These are phyloP conservation scores for Xylariaceae sp. DNA, from an alignment of 2,329 filamentous ascomycete species.

Conservation along the genomic window DNA sequence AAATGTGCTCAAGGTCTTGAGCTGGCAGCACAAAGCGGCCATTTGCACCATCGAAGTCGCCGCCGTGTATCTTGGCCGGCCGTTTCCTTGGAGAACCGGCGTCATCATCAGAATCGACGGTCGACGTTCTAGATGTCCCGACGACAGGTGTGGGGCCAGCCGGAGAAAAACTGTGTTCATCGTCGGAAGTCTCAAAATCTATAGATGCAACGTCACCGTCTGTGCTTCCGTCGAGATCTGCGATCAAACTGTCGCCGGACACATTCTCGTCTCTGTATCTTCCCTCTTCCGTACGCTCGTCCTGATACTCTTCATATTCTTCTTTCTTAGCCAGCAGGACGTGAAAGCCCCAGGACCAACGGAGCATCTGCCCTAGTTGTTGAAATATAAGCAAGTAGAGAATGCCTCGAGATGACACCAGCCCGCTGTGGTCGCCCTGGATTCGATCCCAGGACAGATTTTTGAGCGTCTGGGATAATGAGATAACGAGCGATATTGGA, in stretches of 20 bases:
- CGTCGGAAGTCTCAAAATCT: conserved; percentile 35
- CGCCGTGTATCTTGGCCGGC: conserved; percentile 32
- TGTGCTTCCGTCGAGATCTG: conserved; percentile 39
- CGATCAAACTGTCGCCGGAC: conserved; percentile 42
- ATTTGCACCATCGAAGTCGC: conserved; percentile 18
- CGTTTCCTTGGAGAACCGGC: conserved; percentile 22
- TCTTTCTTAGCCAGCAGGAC: conserved; percentile 84
- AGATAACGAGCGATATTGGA: conserved; percentile 92
- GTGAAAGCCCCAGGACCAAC: conserved; percentile 98
- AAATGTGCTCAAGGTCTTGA: conserved; percentile 50
- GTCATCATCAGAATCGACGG: conserved; percentile 48
- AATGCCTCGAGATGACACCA: conserved; percentile 90
- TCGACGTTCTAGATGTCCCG: conserved; percentile 46
- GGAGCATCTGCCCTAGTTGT: conserved; percentile 88
- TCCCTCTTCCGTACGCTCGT: conserved; percentile 53
- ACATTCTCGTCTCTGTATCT: conserved; percentile 51
- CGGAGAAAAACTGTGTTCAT: conserved; percentile 50
- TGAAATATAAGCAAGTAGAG: conserved; percentile 96
- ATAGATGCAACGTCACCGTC: conserved; percentile 32
- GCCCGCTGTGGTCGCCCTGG: conserved; percentile 88
- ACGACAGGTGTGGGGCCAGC: conserved; percentile 53
- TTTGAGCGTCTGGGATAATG: conserved; percentile 84
- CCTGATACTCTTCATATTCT: conserved; percentile 62
- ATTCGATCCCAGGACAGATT: conserved; percentile 93
- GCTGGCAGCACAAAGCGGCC: conserved; percentile 34